Conservation (phyloP, 2,329 filamentous ascomycete species). For the Elsinoe perseae region DNA sequence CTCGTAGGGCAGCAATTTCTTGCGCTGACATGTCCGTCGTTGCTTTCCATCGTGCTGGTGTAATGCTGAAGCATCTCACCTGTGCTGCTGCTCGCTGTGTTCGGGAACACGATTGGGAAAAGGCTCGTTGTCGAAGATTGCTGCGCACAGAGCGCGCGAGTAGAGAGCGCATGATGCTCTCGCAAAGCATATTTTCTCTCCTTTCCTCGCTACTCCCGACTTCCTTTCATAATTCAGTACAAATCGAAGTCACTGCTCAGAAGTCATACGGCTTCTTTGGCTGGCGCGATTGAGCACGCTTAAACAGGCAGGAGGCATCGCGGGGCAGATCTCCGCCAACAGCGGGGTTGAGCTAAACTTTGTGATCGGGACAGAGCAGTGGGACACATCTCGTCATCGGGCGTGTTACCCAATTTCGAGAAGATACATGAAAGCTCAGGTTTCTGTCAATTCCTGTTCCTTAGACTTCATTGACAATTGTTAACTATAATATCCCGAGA, state of each 20-base stretch:
- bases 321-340: neutral
- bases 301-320: neutral
- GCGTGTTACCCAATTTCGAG: neutral
- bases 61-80: constrained; percentile 26
- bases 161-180: neutral
- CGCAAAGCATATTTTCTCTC: neutral
- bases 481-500: neutral
- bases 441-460: neutral
- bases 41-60: constrained; percentile 31
- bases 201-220: no score
- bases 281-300: neutral
- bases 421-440: neutral
- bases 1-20: constrained; percentile 46
- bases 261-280: neutral
- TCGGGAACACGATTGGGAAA: neutral
- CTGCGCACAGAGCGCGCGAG: neutral
- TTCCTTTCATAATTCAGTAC: neutral
- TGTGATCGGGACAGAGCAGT: neutral
- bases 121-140: neutral
- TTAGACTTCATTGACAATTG: neutral
- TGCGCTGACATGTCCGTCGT: constrained; percentile 45
- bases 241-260: neutral
- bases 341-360: neutral
- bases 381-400: constrained; percentile 3
- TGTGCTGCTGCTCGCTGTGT: neutral